Evolutionary conservation across 345 rosid species (phyloP), one percentile per base, ranked within the genome.

Genomic region (Pugionium dolabratum): DNA sequence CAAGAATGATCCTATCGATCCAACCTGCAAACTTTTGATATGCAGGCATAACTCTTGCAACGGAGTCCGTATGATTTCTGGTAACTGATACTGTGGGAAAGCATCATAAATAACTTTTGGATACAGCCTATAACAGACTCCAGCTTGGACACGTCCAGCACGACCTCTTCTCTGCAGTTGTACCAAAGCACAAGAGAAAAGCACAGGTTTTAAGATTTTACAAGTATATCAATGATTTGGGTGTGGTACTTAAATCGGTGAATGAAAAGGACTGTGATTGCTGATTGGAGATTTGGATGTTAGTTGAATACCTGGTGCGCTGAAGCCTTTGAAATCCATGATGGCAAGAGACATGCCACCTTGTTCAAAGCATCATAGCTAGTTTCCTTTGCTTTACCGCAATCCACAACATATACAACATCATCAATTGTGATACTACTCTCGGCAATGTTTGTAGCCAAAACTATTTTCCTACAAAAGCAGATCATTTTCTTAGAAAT

Each of bases 331-430:
- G 98, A 93, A 72, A 88, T 88, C 98, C 98, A 90, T 47, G 94
- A 90, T 67, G 98, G 96, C 58, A 93, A 72, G 47, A 93, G 82
- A 79, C 98, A 93, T 28, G 98, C 92, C 76, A 93, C 80, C 78
- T 93, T 93, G 84, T 93, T 90, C 61, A 90, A 82, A 75, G 97
- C 98, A 82, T 93, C 98, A 67, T 93, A 93, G 75, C 97, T 93
- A 59, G 92, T 90, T 84, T 93, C 98, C 69, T 90, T 93, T 64
- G 96, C 94, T 83, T 93, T 93, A 70, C 97, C 97, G 47, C 94
- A 93, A 78, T 93, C 98, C 60, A 90, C 81, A 76, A 93, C 98
- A 79, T 86, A 90, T 65, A 88, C 97, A 73, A 93, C 92, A 79
- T 93, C 98, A 76, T 93, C 98, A 46, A 93, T 85, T 43, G 98